These are phyloP conservation scores for Cutaneotrichosporon curvatum DNA, from an alignment of 1,284 basidiomycete species.

Conservation along the genomic window DNA sequence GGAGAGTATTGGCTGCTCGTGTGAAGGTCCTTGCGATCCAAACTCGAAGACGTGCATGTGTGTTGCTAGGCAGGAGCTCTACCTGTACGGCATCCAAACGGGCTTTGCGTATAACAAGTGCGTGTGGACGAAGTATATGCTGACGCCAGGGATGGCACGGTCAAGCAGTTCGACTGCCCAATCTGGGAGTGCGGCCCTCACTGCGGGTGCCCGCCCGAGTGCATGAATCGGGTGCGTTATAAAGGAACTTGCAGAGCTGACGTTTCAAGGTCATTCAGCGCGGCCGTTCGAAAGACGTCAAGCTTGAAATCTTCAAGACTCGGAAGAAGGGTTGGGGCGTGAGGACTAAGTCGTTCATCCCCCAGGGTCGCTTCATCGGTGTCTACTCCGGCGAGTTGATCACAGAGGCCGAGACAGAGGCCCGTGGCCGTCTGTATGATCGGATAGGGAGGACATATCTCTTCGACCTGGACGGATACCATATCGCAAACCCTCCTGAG, in stretches of 20 bases:
- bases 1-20: conserved; percentile 61
- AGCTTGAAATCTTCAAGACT: conserved; percentile 58
- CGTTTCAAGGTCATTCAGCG: conserved; percentile 64
- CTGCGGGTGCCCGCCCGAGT: conserved; percentile 72
- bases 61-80: conserved; percentile 54
- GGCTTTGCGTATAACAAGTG: conserved; percentile 61
- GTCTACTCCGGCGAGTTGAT: conserved; percentile 79
- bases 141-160: conserved; percentile 19
- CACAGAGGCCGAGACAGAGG: conserved; percentile 59
- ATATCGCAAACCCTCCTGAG: conserved; percentile 50
- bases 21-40: conserved; percentile 65
- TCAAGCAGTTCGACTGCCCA: conserved; percentile 55
- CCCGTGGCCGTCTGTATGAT: conserved; percentile 63
- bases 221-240: conserved; percentile 64
- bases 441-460: conserved; percentile 72
- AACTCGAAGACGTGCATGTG: conserved; percentile 63
- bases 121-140: not conserved
- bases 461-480: conserved; percentile 70
- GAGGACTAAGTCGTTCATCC: conserved; percentile 60
- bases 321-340: conserved; percentile 65
- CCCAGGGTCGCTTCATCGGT: conserved; percentile 65
- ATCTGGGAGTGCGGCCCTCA: conserved; percentile 81
- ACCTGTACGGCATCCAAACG: conserved; percentile 37
- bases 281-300: conserved; percentile 59
- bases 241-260: not conserved